Conservation (phyloP, 140 eudicot genomes). For the Anethum foeniculum region DNA sequence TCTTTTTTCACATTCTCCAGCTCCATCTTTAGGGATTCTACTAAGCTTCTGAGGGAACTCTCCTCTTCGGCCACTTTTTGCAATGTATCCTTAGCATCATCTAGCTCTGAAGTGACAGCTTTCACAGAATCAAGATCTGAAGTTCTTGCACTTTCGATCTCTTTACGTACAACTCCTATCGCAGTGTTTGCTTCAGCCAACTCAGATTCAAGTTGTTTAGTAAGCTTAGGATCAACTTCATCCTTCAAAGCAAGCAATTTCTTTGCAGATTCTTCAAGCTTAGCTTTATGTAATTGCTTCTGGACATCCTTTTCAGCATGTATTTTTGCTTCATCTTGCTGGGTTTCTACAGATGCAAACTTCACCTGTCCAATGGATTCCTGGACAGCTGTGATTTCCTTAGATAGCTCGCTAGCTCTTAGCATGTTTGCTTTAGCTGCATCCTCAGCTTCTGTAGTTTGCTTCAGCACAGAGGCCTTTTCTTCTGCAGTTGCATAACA, state of each 20-base stretch:
- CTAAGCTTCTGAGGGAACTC: conserved; percentile 39
- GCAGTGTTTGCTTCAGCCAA: conserved; percentile 43
- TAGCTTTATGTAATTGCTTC: conserved; percentile 59
- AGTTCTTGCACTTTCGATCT: conserved; percentile 45
- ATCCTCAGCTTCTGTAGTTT: conserved; percentile 54
- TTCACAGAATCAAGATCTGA: conserved; percentile 62
- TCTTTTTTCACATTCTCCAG: conserved; percentile 57
- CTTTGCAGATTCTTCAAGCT: conserved; percentile 58
- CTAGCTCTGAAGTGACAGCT: conserved; percentile 52
- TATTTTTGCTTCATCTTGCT: conserved; percentile 49
- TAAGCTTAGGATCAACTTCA: conserved; percentile 38
- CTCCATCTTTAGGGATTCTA: conserved; percentile 64
- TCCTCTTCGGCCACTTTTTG: conserved; percentile 75
- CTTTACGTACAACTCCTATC: conserved; percentile 37
- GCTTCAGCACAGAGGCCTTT: conserved; percentile 40
- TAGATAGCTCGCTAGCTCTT: conserved; percentile 52
- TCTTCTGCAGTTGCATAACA: conserved; percentile 42
- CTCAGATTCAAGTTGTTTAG: conserved; percentile 43
- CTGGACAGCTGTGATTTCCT: conserved; percentile 50
- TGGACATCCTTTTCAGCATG: conserved; percentile 53
- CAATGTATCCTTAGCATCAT: conserved; percentile 72
- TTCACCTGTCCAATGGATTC: conserved; percentile 53
- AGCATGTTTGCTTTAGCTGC: conserved; percentile 36
- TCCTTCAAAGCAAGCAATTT: conserved; percentile 50
- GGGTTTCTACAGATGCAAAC: conserved; percentile 40